Base-by-base conservation (phyloP, 2,329 filamentous ascomycete species). In the Aphanocladium album region DNA sequence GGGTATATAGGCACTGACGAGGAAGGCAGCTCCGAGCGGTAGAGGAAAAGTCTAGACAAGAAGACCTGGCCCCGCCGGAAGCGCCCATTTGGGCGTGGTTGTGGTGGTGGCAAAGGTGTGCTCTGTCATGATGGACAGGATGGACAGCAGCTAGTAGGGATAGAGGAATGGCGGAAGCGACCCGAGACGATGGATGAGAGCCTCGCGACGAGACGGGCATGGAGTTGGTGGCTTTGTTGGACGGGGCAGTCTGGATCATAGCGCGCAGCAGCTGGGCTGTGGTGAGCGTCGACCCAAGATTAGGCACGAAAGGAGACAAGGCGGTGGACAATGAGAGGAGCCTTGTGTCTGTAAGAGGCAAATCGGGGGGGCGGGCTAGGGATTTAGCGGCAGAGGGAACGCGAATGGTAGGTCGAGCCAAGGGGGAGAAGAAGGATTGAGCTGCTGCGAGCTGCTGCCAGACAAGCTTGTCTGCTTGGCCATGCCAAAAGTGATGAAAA, bases 291-390 rank as follows among this genome's bases (percentile, higher is more conserved):
- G 58, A 39, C 58, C 58, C 58, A 60, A 60, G 47, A 50, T 57
- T 60, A 50, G 58, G 52, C 52, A 60, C 45, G 23, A 45, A 57
- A 61, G 21, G 17, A 57, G 51, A 46, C 59, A 27, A 55, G 59
- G 59, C 59, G 59, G 59, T 61, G 59, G 59, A 25, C 59, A 60
- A 45, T 43, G 19, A 41, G 57, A 46, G 37, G 57, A 60, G 57
- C 41, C 39, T 19, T 53, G 21, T 16, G 33, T 35, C 37, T 60
- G 14, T 16, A 46, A 53, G 51, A 55, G 37, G 41, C 21, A 23
- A 55, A 56, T 49, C 49, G 41, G 52, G 52, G 12, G 45, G 43
- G 33, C 45, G 19, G 45, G 43, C 51, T 55, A 41, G 39, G 17
- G 14, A 52, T 30, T 30, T 49, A 47, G 43, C 30, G 41, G 11